Evolutionary conservation across 805 yeast species (phyloP).

Genomic region (Candida adriatica): DNA sequence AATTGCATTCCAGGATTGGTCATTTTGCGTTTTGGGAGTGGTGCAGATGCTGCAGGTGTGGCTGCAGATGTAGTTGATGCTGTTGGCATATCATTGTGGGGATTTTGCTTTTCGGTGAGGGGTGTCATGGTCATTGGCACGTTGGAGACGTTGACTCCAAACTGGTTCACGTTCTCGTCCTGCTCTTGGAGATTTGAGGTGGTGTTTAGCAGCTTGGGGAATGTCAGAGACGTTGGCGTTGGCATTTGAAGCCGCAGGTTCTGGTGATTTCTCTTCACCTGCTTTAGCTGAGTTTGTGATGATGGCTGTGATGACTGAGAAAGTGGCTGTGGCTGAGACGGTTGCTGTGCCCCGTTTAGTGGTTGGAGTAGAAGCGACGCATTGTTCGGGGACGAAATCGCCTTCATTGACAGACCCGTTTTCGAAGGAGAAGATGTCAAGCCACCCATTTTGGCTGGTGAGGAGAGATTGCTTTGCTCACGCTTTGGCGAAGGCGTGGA

Average conservation of each 20-base stretch:
- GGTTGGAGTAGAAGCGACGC: slow-evolving; percentile 28
- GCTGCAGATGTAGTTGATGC: slow-evolving; percentile 1
- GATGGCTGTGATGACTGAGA: not conserved
- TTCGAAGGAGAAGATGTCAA: slow-evolving; percentile 29
- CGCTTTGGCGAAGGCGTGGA: slow-evolving; percentile 44
- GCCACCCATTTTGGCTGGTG: slow-evolving; percentile 24
- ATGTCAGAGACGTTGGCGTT: slow-evolving; percentile 42
- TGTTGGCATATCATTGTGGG: slow-evolving; percentile 1
- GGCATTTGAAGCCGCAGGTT: slow-evolving; percentile 71
- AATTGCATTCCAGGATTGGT: slow-evolving; percentile 8
- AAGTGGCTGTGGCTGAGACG: slow-evolving; percentile 7
- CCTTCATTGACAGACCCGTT: slow-evolving; percentile 34
- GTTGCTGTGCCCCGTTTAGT: slow-evolving; percentile 23
- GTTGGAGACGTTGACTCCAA: slow-evolving; percentile 50
- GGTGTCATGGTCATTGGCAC: slow-evolving; percentile 75
- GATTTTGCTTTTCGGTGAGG: slow-evolving; percentile 48
- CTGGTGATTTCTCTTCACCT: slow-evolving; percentile 35
- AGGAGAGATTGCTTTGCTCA: slow-evolving; percentile 19
- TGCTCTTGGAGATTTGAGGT: slow-evolving; percentile 27
- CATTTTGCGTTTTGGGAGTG: slow-evolving; percentile 5
- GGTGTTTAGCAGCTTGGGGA: slow-evolving; percentile 24
- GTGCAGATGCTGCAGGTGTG: slow-evolving; percentile 1
- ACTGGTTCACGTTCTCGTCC: slow-evolving; percentile 51
- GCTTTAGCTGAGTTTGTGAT: slow-evolving; percentile 1
- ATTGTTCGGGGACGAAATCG: slow-evolving; percentile 20